phyloP scores from a whole-genome alignment of 192 early-diverging fungal species.

The Endogone sp. region DNA sequence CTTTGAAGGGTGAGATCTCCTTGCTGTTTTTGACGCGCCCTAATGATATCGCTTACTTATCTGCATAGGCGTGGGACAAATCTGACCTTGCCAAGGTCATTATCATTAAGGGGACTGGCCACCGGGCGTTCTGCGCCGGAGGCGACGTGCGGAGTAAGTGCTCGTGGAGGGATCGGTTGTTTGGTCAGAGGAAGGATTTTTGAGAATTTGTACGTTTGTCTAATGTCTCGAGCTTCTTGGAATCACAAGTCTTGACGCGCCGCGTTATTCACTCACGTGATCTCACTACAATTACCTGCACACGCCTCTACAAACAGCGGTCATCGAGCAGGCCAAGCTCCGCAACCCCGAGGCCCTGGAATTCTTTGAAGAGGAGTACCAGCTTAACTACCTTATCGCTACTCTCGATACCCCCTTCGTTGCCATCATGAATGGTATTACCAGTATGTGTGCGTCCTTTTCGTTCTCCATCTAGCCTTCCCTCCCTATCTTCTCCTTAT shows the following conservation, averaged over 20 bases:
- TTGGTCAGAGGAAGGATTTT: background rate
- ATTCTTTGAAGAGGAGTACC: conserved; percentile 93
- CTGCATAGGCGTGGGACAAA: conserved; percentile 81
- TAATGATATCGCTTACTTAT: too few relatives aligned
- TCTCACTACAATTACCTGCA: background rate
- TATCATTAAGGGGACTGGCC: conserved; percentile 71
- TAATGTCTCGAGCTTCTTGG: background rate
- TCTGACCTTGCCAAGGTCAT: conserved; percentile 88
- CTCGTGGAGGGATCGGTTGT: background rate
- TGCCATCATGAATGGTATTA: conserved; percentile 82
- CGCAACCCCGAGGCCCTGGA: conserved; percentile 58
- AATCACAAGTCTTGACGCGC: background rate
- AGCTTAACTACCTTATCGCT: conserved; percentile 88
- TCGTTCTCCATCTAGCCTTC: background rate
- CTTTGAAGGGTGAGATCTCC: background rate
- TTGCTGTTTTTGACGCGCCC: background rate
- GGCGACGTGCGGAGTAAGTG: conserved; percentile 64
- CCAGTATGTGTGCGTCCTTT: conserved; percentile 42
- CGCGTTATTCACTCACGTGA: background rate
- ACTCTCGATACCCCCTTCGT: conserved; percentile 87
- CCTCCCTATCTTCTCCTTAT: too few relatives aligned
- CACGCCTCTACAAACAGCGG: conserved; percentile 24
- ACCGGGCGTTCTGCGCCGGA: conserved; percentile 88
- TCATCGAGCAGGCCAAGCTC: conserved; percentile 39
- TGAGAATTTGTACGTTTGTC: background rate